A percentile compares a stretch with the other conserved stretches of the same genome.
Evolutionary conservation across 1,139 yeast species (phyloP).

Genomic region (Spathaspora jeffriesii): DNA sequence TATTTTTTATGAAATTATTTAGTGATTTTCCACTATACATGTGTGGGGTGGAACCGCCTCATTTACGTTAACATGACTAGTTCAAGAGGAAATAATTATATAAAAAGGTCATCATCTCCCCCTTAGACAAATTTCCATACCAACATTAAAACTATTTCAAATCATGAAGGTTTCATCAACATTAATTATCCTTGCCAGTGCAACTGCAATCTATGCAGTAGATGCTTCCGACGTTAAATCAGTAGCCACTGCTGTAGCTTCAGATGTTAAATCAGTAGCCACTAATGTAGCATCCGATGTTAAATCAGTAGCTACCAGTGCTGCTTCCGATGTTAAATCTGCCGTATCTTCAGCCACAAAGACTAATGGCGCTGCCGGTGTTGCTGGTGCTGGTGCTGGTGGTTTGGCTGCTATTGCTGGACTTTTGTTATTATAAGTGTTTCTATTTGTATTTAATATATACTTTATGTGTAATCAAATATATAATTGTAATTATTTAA

Average conservation of each 20-base stretch:
- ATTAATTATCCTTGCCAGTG: slow-evolving; percentile 2
- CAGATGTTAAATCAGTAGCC: slow-evolving; percentile 10
- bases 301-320: slow-evolving; percentile 16
- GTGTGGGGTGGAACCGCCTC: neutral
- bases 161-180: slow-evolving; percentile 13
- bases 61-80: neutral
- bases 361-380: slow-evolving; percentile 17
- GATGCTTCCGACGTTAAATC: slow-evolving; percentile 2
- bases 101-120: neutral
- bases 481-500: too few relatives aligned
- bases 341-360: slow-evolving; percentile 14
- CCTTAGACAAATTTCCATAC: neutral
- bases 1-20: neutral
- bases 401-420: slow-evolving; percentile 31
- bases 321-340: slow-evolving; percentile 18
- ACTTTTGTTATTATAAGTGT: slow-evolving; percentile 25
- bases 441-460: neutral
- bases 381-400: slow-evolving; percentile 22
- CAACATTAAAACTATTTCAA: neutral
- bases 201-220: neutral
- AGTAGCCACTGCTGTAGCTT: slow-evolving; percentile 11
- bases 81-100: neutral
- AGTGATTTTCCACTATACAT: neutral
- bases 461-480: neutral
- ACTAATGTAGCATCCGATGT: slow-evolving; percentile 14